Evolutionary conservation across 371 early-diverging fungal species (phyloP).

Genomic region (Fennellomyces sp.): DNA sequence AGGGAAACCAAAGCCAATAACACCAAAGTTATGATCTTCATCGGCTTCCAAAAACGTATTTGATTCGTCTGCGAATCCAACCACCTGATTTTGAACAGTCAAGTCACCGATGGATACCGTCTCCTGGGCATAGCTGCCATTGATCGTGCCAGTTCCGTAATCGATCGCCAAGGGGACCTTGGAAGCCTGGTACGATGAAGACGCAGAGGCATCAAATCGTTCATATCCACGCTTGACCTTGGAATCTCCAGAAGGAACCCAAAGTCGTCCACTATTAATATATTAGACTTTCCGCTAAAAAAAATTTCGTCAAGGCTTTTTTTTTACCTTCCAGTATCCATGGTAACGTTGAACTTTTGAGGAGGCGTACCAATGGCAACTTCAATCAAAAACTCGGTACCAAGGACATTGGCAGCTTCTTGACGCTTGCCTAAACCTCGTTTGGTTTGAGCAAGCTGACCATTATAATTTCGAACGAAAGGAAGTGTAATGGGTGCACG

Average conservation of each 20-base stretch:
- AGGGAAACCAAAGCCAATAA: slow-evolving; percentile 38
- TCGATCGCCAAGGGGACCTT: slow-evolving; percentile 17
- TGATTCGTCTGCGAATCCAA: slow-evolving; percentile 28
- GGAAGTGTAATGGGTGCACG: not conserved
- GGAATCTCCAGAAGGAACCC: slow-evolving; percentile 35
- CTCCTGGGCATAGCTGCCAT: slow-evolving; percentile 35
- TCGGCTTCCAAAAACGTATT: not conserved
- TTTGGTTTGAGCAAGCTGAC: not conserved
- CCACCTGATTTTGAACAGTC: slow-evolving; percentile 18
- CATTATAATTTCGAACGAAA: not conserved
- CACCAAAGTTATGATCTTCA: slow-evolving; percentile 25
- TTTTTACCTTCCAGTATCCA: slow-evolving; percentile 42
- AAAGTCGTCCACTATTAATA: slow-evolving; percentile 11
- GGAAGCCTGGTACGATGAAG: slow-evolving; percentile 27
- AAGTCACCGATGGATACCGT: slow-evolving; percentile 19
- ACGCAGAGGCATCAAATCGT: slow-evolving; percentile 25
- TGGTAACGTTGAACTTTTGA: slow-evolving; percentile 28
- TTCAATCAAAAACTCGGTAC: slow-evolving; percentile 28
- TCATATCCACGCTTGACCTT: slow-evolving; percentile 16
- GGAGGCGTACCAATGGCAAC: slow-evolving; percentile 36
- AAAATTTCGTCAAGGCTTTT: not conserved
- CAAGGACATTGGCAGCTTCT: too few species aligned
- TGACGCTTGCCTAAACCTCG: not conserved
- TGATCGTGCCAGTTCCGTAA: slow-evolving; percentile 39
- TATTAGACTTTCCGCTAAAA: not conserved